These are phyloP conservation scores for Hypoxylon cercidicola DNA, from an alignment of 495 filamentous ascomycete genomes.

Conservation along the genomic window DNA sequence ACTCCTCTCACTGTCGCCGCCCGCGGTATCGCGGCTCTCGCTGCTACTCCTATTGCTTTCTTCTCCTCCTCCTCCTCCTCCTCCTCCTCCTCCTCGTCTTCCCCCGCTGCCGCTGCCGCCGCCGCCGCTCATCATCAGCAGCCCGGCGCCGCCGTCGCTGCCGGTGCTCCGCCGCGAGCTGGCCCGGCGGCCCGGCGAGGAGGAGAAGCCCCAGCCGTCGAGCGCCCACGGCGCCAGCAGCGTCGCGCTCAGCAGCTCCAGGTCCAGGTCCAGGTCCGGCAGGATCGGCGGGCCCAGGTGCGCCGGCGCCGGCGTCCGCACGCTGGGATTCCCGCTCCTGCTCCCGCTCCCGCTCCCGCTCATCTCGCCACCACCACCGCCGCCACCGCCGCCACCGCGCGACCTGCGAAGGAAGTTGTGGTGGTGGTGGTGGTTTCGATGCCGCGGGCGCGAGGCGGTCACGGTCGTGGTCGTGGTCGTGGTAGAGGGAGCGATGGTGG, in stretches of 20 bases:
- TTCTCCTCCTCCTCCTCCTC: background rate
- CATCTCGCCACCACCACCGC: no score
- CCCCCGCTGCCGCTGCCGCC: background rate
- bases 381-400: no score
- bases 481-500: no score
- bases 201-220: slow-evolving; percentile 17
- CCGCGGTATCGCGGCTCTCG: background rate
- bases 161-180: slow-evolving; percentile 10
- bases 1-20: background rate
- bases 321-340: slow-evolving; percentile 4
- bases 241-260: slow-evolving; percentile 29
- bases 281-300: slow-evolving; percentile 35
- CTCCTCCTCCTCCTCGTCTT: background rate
- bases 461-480: no score
- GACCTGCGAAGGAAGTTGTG: no score
- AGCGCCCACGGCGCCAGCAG: slow-evolving; percentile 30
- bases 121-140: background rate
- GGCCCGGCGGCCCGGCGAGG: background rate
- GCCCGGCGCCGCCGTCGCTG: no score
- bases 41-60: background rate
- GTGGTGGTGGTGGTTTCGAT: no score
- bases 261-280: slow-evolving; percentile 23
- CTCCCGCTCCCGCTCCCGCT: background rate
- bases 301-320: slow-evolving; percentile 11
- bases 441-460: no score